These are phyloP conservation scores for Acidomyces sp. DNA, from an alignment of 495 filamentous ascomycete species.

Conservation along the genomic window DNA sequence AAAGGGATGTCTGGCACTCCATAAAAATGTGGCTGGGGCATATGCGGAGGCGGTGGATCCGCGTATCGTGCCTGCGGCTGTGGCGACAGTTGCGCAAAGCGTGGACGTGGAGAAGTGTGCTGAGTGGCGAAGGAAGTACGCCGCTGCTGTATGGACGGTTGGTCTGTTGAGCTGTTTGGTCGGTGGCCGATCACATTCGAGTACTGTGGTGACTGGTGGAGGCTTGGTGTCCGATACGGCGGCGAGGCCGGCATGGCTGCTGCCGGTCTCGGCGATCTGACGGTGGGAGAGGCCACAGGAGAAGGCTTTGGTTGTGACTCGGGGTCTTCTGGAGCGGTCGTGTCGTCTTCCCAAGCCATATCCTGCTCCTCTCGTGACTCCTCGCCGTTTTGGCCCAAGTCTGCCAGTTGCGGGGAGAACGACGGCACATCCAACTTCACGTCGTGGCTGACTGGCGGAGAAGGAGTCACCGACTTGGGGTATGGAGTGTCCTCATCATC, in stretches of 20 bases:
- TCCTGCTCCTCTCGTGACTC: background rate
- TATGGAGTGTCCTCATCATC: constrained; percentile 7
- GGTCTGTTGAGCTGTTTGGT: background rate
- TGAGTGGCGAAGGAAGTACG: background rate
- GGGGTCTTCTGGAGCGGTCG: background rate
- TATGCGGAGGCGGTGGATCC: constrained; percentile 61
- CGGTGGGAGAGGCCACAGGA: background rate
- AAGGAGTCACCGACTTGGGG: constrained; percentile 9
- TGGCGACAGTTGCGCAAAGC: background rate
- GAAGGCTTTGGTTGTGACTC: background rate
- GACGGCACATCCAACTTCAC: constrained; percentile 3
- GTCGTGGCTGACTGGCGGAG: constrained; percentile 7
- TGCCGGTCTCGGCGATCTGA: constrained; percentile 3
- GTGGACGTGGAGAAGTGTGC: constrained; percentile 14
- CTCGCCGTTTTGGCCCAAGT: background rate
- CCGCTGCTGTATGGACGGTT: background rate
- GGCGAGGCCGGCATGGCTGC: constrained; percentile 1
- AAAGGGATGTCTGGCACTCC: constrained; percentile 43
- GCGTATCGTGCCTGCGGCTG: background rate
- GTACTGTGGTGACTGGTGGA: constrained; percentile 1
- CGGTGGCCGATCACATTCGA: background rate
- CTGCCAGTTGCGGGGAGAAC: background rate
- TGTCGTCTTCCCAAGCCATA: constrained; percentile 1
- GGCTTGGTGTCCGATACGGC: constrained; percentile 3
- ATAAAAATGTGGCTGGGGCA: constrained; percentile 61